Evolutionary conservation across 805 yeast genomes (phyloP), one percentile per base, ranked within the genome.

Genomic region (Crinitomyces ghanaensis): DNA sequence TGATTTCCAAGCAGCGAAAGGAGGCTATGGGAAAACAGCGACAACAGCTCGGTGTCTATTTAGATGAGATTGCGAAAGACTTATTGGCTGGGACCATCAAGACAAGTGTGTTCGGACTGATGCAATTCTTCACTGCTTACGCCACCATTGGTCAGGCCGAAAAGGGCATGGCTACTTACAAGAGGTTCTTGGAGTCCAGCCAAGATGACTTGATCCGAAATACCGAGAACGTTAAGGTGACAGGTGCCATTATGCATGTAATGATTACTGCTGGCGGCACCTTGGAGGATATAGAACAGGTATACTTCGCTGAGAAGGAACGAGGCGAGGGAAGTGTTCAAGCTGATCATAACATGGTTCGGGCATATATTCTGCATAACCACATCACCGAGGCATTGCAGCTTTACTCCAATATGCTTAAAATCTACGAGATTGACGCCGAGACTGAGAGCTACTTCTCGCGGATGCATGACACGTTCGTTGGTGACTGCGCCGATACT

Each of bases 401-500:
- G 37, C 60, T 71, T 32, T 77, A 80, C 53, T 17, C 41, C n/a
- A 30, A 30, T 12, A 32, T 44, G 13, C 37, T 44, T 7, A 30
- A 29, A 43, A 62, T 65, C 27, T 63, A 63, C 28, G 65, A 70
- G 28, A 72, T 71, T 29, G 58, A 53, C 26, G 45, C 48, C 34
- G 35, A 40, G 25, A 62, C 60, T 54, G 41, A 39, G 12, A 26
- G 29, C 27, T 35, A 38, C 31, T 58, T 62, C 46, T 65, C 78
- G 21, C 81, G 77, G 56, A 76, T 82, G 30, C 93, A 82, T 59
- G 63, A 80, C 40, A 66, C 77, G 3, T 82, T 82, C 46, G 77
- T 82, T 50, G 91, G 93, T 28, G 73, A 71, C 43, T 77, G 84
- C 54, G 72, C 70, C 49, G 85, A 82, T 50, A 64, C 79, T 35